phyloP scores from a whole-genome alignment of 225 moss, liverwort and hornwort genomes.

The Lunularia cruciata region DNA sequence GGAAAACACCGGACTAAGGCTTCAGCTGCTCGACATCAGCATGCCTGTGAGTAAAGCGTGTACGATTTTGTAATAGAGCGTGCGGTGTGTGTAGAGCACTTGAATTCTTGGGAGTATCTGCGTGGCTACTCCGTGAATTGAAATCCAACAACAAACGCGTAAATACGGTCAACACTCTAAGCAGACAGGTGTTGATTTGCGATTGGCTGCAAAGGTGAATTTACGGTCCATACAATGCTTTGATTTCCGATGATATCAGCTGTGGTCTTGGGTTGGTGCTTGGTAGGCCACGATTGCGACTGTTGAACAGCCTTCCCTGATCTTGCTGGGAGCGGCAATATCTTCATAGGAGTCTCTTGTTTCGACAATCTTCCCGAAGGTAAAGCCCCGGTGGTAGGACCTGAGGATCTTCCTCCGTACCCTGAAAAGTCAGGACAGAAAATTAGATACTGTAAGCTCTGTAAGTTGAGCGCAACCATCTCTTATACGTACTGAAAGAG shows the following conservation, averaged over 20 bases:
- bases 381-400: conserved; percentile 6
- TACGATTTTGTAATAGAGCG: too few relatives aligned
- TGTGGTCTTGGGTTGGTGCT: conserved; percentile 72
- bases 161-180: too few relatives aligned
- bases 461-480: too few relatives aligned
- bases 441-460: neutral
- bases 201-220: neutral
- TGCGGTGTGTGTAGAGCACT: too few relatives aligned
- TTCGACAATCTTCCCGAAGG: conserved; percentile 33
- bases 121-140: too few relatives aligned
- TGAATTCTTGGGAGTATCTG: too few relatives aligned
- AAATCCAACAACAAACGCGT: too few relatives aligned
- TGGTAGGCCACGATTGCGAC: conserved; percentile 85
- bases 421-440: conserved; percentile 3
- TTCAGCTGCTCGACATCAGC: too few relatives aligned
- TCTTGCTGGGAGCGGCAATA: conserved; percentile 7
- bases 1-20: too few relatives aligned
- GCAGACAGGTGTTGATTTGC: neutral
- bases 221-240: conserved; percentile 52
- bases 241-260: conserved; percentile 90
- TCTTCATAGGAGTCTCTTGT: conserved; percentile 22
- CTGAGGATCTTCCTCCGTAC: neutral
- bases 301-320: conserved; percentile 35
- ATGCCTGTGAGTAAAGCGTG: too few relatives aligned
- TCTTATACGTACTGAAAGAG: neutral